Conservation (phyloP, 2,329 filamentous ascomycete species). For the Aspergillus sojae region DNA sequence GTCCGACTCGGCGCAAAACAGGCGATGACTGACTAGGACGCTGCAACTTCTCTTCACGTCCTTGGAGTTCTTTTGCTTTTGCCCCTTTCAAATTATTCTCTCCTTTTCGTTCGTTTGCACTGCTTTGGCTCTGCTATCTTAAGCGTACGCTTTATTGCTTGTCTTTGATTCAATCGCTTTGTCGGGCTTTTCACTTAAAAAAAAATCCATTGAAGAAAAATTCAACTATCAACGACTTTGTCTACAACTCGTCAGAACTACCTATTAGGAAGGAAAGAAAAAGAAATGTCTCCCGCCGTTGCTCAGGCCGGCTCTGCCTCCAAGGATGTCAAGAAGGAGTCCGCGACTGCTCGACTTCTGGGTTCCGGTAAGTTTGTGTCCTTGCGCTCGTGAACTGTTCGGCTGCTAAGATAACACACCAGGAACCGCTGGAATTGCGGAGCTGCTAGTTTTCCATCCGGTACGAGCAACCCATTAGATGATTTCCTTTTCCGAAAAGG, state of each 20-base stretch:
- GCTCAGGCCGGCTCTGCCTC: constrained; percentile 47
- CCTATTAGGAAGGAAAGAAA: constrained; percentile 5
- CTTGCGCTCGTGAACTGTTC: constrained; percentile 7
- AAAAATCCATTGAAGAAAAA: constrained; percentile 12
- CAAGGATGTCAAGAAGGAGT: constrained; percentile 78
- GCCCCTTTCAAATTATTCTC: not conserved
- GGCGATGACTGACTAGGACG: not conserved
- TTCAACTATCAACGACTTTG: constrained; percentile 8
- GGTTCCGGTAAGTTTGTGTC: constrained; percentile 72
- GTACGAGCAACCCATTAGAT: constrained; percentile 51
- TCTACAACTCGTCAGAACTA: not conserved
- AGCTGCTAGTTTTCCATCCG: constrained; percentile 90
- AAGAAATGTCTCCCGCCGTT: constrained; percentile 59
- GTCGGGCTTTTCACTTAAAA: constrained; percentile 3
- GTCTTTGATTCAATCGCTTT: not conserved
- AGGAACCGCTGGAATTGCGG: constrained; percentile 92
- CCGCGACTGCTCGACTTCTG: constrained; percentile 80
- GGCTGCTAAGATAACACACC: constrained; percentile 20
- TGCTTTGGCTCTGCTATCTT: constrained; percentile 13
- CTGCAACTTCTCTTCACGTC: constrained; percentile 15
- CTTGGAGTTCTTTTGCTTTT: not conserved
- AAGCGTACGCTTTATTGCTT: not conserved
- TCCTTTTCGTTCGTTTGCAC: constrained; percentile 9
- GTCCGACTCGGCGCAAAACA: constrained; percentile 22
- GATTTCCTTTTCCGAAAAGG: not conserved